Evolutionary conservation across 2,329 filamentous ascomycete species (phyloP).

Genomic region (Exophiala oligosperma): DNA sequence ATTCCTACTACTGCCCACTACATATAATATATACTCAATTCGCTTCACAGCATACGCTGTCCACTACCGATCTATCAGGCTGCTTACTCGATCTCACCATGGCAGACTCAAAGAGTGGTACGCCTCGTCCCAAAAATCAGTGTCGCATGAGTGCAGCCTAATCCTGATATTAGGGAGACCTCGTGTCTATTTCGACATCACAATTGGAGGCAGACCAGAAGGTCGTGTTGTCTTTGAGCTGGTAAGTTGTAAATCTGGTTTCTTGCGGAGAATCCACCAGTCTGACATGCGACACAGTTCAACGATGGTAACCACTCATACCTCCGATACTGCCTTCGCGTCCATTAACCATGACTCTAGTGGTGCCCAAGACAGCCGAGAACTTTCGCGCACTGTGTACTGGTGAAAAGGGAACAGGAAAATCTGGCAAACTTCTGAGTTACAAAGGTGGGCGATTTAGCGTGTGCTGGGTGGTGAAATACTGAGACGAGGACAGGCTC

Average conservation of each 20-base stretch:
- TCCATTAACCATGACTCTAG: slow-evolving; percentile 53
- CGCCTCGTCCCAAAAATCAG: slow-evolving; percentile 1
- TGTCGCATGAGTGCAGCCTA: neutral
- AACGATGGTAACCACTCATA: slow-evolving; percentile 21
- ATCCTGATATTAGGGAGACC: slow-evolving; percentile 56
- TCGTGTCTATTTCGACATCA: slow-evolving; percentile 91
- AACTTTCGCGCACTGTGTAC: slow-evolving; percentile 96
- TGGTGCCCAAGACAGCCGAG: slow-evolving; percentile 92
- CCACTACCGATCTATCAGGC: neutral
- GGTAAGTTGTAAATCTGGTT: slow-evolving; percentile 44
- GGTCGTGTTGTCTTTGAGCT: slow-evolving; percentile 88
- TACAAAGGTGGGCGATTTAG: slow-evolving; percentile 67
- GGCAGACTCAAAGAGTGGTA: slow-evolving; percentile 22
- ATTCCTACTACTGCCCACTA: neutral
- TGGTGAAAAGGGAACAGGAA: slow-evolving; percentile 85
- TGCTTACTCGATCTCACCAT: slow-evolving; percentile 2
- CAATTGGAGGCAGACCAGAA: slow-evolving; percentile 69
- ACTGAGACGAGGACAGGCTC: slow-evolving; percentile 56
- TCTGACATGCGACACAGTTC: slow-evolving; percentile 24
- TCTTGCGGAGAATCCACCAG: neutral
- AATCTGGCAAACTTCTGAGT: slow-evolving; percentile 79
- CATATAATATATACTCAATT: neutral
- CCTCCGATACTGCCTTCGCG: neutral
- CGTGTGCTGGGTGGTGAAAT: neutral
- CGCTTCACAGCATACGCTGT: neutral